Evolutionary conservation across 2,329 filamentous ascomycete species (phyloP), one percentile per base, ranked within the genome.

Genomic region (Xylariaceae sp.): DNA sequence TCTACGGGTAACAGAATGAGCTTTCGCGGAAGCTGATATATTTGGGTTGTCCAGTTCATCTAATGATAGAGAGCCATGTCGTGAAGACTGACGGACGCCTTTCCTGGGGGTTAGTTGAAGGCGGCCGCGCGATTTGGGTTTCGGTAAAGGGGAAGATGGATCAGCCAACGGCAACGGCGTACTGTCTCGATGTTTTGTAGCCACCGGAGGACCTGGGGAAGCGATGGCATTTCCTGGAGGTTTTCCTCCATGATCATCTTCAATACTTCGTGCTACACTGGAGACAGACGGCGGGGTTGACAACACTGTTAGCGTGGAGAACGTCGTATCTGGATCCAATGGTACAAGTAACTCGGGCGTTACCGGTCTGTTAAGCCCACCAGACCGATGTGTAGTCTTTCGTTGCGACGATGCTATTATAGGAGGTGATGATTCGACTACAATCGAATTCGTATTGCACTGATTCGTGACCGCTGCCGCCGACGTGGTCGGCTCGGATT

Each of bases 1-100:
- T 46, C 64, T 67, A 36, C 61, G 61, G n/a, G 42, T 44, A 29
- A 22, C 21, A 34, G 47, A 5, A 19, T 50, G 57, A 13, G 37
- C 32, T 53, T 53, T 55, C 66, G 57, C 61, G 63, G 59, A 58
- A 57, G 32, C 51, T 64, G 70, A 65, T 7, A 68, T 67, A 1
- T 65, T 65, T 6, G 68, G 76, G 13, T 65, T 63, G 6, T 74
- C 70, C 12, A 80, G 61, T 56, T 81, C 78, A 59, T 81, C 78
- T 0, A 76, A 73, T 12, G 78, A 80, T 13, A 72, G 67, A 0
- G 73, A 75, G 26, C 69, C 71, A n/a, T 61, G 65, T 55, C 47
- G 66, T 59, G 26, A 56, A 29, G 10, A 63, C 47, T 41, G 61
- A 55, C 43, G 61, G 50, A 59, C 55, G 4, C 62, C 61, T 21